These are phyloP conservation scores for Capsicum baccatum DNA, from an alignment of 257 asterid genomes.

Conservation along the genomic window DNA sequence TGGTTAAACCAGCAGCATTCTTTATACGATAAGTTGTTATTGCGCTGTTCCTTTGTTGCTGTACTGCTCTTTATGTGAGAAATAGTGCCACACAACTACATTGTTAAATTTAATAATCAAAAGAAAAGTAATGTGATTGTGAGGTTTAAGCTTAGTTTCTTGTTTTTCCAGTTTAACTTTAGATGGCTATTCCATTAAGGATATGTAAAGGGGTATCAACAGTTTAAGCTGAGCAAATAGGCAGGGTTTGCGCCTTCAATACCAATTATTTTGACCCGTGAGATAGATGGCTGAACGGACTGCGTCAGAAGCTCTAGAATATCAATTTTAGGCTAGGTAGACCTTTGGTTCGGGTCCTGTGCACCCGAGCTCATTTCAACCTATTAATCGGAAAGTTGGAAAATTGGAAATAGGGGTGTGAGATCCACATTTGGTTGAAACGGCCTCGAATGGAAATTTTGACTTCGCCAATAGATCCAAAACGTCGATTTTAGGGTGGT, in stretches of 20 bases:
- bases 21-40: neutral
- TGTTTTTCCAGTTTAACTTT: neutral
- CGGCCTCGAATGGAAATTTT: too few relatives aligned
- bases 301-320: too few relatives aligned
- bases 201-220: neutral
- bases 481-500: too few relatives aligned
- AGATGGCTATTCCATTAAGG: neutral
- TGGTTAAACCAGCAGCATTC: neutral
- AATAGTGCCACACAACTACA: neutral
- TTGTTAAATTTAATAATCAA: neutral
- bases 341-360: too few relatives aligned
- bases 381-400: too few relatives aligned
- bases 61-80: neutral
- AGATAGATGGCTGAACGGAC: too few relatives aligned
- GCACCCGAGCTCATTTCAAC: too few relatives aligned
- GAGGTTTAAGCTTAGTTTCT: constrained; percentile 9
- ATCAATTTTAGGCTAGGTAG: too few relatives aligned
- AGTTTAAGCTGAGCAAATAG: neutral
- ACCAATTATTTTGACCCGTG: too few relatives aligned
- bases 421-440: too few relatives aligned
- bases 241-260: neutral
- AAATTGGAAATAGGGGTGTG: too few relatives aligned
- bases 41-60: neutral
- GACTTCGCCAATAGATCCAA: too few relatives aligned
- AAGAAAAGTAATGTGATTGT: neutral